Evolutionary conservation across 192 early-diverging fungal genomes (phyloP).

Genomic region (Coemansia sp.): DNA sequence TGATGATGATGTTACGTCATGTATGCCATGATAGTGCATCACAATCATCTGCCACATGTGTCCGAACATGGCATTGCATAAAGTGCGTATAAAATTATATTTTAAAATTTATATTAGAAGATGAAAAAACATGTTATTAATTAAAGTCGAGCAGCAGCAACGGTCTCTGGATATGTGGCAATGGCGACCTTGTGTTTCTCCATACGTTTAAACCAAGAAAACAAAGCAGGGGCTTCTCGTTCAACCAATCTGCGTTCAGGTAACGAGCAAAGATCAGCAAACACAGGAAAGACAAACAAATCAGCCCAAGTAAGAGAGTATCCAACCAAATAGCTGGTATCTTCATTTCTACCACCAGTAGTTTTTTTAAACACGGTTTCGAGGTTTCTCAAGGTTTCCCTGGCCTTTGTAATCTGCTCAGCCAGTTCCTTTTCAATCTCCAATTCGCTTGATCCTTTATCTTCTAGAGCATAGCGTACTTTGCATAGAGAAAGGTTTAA

Average conservation of each 20-base stretch:
- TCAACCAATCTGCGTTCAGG: constrained; percentile 11
- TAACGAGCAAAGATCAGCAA: constrained; percentile 19
- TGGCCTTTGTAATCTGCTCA: background rate
- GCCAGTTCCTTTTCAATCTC: constrained; percentile 5
- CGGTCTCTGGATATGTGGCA: constrained; percentile 19
- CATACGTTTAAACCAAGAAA: constrained; percentile 22
- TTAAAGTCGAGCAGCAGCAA: constrained; percentile 14
- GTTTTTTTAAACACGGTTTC: background rate
- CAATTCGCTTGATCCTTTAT: constrained; percentile 4
- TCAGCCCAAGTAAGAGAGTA: constrained; percentile 36
- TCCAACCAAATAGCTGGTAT: constrained; percentile 13
- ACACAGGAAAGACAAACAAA: constrained; percentile 25
- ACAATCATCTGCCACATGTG: too few species aligned
- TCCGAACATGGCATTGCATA: too few species aligned
- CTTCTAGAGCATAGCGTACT: constrained; percentile 7
- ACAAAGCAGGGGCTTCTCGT: constrained; percentile 12
- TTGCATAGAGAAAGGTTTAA: constrained; percentile 21
- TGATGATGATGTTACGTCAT: too few species aligned
- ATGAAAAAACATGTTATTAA: background rate
- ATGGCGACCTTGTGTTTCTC: constrained; percentile 8
- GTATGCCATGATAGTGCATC: too few species aligned
- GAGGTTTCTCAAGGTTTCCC: background rate
- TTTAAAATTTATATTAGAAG: background rate
- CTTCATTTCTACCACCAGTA: background rate
- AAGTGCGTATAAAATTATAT: too few species aligned